phyloP scores from a whole-genome alignment of 345 rosid species.

The Gossypium ekmanianum region DNA sequence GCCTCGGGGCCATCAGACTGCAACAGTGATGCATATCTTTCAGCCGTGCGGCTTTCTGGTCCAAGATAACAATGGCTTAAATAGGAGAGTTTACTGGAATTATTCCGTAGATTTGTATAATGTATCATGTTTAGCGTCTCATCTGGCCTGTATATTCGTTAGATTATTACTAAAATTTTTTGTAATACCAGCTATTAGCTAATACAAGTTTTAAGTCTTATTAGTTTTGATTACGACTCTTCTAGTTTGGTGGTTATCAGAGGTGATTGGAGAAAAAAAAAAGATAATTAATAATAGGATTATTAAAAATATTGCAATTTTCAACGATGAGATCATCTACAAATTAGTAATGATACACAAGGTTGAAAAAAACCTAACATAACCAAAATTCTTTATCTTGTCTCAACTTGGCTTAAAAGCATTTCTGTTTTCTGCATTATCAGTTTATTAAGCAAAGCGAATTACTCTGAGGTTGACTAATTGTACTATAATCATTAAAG shows the following conservation, averaged over 20 bases:
- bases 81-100: background rate
- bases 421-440: background rate
- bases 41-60: conserved; percentile 83
- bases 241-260: background rate
- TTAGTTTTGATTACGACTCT: background rate
- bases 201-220: background rate
- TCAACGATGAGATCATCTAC: background rate
- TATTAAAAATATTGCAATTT: background rate
- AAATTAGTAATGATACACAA: background rate
- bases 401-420: conserved; percentile 30
- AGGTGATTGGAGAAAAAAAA: background rate
- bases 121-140: background rate
- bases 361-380: conserved; percentile 7
- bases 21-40: conserved; percentile 61
- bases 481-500: background rate
- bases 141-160: background rate
- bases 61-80: conserved; percentile 58
- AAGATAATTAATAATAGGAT: background rate
- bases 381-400: background rate
- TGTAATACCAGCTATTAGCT: conserved; percentile 2
- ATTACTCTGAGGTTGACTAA: background rate
- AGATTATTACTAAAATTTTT: background rate
- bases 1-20: conserved; percentile 79
- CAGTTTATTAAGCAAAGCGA: conserved; percentile 19
- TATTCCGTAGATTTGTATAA: background rate